These are phyloP conservation scores for Medicago lupulina DNA, from an alignment of 306 rosid species.

Conservation along the genomic window DNA sequence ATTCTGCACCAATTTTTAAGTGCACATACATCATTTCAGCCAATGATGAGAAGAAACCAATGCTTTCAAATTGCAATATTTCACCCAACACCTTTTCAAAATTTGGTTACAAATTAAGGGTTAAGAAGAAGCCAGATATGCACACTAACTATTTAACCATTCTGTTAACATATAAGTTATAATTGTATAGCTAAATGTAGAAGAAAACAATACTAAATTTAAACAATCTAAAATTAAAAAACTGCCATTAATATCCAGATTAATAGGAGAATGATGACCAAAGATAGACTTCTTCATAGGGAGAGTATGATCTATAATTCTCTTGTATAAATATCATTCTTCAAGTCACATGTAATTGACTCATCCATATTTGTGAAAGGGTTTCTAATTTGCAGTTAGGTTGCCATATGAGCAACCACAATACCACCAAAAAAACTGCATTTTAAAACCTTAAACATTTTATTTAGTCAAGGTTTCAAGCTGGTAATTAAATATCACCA, in stretches of 20 bases:
- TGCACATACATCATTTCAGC: too few species aligned
- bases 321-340: slow-evolving; percentile 10
- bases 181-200: slow-evolving; percentile 24
- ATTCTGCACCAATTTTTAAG: too few species aligned
- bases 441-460: slow-evolving; percentile 31
- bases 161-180: not conserved
- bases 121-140: slow-evolving; percentile 1
- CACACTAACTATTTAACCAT: not conserved
- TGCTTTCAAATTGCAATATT: not conserved
- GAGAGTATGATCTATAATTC: not conserved
- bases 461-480: not conserved
- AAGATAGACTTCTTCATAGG: slow-evolving; percentile 26
- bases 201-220: slow-evolving; percentile 12
- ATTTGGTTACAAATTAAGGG: slow-evolving; percentile 1
- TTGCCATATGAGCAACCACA: slow-evolving; percentile 15
- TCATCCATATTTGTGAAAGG: not conserved
- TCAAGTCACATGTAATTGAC: not conserved
- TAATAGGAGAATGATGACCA: slow-evolving; percentile 2
- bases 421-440: not conserved
- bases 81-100: not conserved
- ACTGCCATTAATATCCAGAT: not conserved
- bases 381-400: slow-evolving; percentile 39
- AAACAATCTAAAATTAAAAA: not conserved
- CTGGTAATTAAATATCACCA: not conserved
- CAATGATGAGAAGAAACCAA: not conserved